Evolutionary conservation across 2,329 filamentous ascomycete genomes (phyloP), one percentile per base, ranked within the genome.

Genomic region (Diaporthe nobilis): DNA sequence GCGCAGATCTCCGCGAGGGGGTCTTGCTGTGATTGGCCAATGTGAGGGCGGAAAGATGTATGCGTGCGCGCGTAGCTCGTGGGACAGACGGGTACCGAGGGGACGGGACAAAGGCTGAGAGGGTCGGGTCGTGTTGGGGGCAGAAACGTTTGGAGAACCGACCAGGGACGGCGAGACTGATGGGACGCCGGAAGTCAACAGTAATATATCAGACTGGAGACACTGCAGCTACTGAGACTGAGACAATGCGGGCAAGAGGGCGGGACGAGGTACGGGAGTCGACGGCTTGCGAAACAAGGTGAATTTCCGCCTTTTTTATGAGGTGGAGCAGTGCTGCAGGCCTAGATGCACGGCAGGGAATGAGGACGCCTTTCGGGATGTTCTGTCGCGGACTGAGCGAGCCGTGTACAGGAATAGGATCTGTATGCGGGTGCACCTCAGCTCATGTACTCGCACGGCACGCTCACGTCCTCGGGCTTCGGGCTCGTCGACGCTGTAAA

Each of bases 221-320:
- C 61, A 65, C 25, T 49, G 42, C 28, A 44, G 17, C 17, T 20
- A n/a, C 10, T 15, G 61, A 39, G 37, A 13, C 20, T 15, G 44
- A 39, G 63, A n/a, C 31, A 68, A 25, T 5, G 44, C 44, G 31
- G 2, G 28, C 31, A 28, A 34, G 51, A n/a, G 39, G 34, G 34
- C 20, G 34, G 15, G 12, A 37, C 25, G 53, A 55, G 53, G 25
- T 5, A 42, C 65, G 65, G 65, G 49, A 70, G 28, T 12, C 65
- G 39, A 55, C 65, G 49, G 65, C 65, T 70, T 28, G 65, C 65
- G 47, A 55, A 42, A 70, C 47, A 70, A 70, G 65, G 15, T 70
- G 65, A 70, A 70, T 70, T 49, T 70, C 65, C 13, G 65, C 22
- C 20, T 42, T 68, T 68, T 53, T 70, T 39, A 42, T 70, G 51